Base-by-base conservation (phyloP, 2,329 filamentous ascomycete genomes). In the Botrytis porri region DNA sequence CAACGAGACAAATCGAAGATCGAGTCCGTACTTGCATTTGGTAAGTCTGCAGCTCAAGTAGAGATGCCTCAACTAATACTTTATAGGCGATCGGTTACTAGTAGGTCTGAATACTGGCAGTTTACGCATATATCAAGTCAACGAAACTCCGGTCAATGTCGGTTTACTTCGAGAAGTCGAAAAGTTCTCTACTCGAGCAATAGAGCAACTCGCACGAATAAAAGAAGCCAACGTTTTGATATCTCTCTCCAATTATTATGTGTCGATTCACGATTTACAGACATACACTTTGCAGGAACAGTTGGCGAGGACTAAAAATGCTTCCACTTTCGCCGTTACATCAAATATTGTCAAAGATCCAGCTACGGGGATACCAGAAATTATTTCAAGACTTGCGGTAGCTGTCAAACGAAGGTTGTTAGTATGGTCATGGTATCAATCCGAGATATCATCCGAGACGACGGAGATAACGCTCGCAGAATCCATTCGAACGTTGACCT, bases 1-100 rank as follows among this genome's bases (percentile, higher is more conserved):
- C 90, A 91, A 83, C 92, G 93, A 83, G 95, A 98, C 89, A 98
- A 97, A 86, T 97, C 93, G 77, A 96, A 92, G 86, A 97, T 99
- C 84, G 96, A 99, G 84, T 96, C 93, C 67, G 93, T 99, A 77
- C 88, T 98, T 65, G 93, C 95, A 75, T 93, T 97, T 83, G 94
- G 92, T 93, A 86, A 73, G 83, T 75, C 45, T 59, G 32, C 51
- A 37, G 63, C 20, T 39, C 41, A 61, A 35, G 18, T n/a, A 25
- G 16, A 25, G 18, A 35, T n/a, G 72, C 12, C 63, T 43, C 57
- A 69, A 48, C 76, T 80, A 61, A 79, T 74, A 62, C 18, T 41
- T 12, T 64, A 39, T 75, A 94, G 92, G 95, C 81, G 96, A 99
- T 81, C 90, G 95, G 75, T 88, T 99, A 51, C 88, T 99, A 71